These are phyloP conservation scores for Nitzschia sp. DNA, from an alignment of 108 stramenopile species.

Conservation along the genomic window DNA sequence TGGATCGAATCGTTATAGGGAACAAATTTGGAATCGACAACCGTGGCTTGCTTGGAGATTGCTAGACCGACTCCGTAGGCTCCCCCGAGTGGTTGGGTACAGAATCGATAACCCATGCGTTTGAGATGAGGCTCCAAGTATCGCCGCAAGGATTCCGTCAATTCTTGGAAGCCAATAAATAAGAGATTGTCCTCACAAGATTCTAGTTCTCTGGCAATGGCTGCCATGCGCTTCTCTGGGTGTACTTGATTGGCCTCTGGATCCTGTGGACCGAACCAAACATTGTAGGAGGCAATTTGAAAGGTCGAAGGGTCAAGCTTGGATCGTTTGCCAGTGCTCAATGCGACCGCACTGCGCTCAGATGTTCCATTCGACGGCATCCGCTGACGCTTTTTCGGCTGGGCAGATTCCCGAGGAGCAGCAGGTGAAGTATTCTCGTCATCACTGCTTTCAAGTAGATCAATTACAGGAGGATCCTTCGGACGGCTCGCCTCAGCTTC, in stretches of 20 bases:
- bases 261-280: constrained; percentile 64
- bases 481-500: background rate
- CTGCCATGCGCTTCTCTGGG: constrained; percentile 51
- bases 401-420: background rate
- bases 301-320: constrained; percentile 16
- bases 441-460: constrained; percentile 27
- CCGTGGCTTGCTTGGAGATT: constrained; percentile 8
- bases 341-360: background rate
- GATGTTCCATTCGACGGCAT: background rate
- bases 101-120: constrained; percentile 36
- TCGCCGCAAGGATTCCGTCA: constrained; percentile 35
- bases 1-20: constrained; percentile 43
- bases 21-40: constrained; percentile 31
- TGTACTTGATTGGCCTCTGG: constrained; percentile 20
- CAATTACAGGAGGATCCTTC: constrained; percentile 19
- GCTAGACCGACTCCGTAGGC: constrained; percentile 54
- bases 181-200: constrained; percentile 11
- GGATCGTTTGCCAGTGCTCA: background rate
- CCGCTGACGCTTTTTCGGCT: constrained; percentile 16
- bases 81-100: constrained; percentile 32
- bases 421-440: constrained; percentile 9
- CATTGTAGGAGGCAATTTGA: constrained; percentile 54
- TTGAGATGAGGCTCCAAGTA: constrained; percentile 42
- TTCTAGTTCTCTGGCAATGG: constrained; percentile 33
- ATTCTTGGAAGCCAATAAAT: constrained; percentile 67